These are phyloP conservation scores for Bjerkandera adusta DNA, from an alignment of 1,284 basidiomycete genomes.

Conservation along the genomic window DNA sequence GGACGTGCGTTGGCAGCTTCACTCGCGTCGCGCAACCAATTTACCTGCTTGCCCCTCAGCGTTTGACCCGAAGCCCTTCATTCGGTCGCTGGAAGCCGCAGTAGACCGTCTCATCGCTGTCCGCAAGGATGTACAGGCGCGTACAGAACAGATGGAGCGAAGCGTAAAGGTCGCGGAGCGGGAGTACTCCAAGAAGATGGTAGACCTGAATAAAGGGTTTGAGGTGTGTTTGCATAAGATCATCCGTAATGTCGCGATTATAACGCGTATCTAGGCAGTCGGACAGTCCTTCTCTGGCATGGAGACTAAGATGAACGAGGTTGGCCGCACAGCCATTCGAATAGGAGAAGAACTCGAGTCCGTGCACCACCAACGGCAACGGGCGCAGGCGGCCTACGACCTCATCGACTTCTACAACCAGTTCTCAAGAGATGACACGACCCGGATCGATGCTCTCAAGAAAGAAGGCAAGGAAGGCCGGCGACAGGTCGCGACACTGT, in stretches of 20 bases:
- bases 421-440: constrained; percentile 83
- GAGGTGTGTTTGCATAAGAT: constrained; percentile 58
- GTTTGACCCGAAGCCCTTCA: constrained; percentile 93
- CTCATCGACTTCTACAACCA: constrained; percentile 96
- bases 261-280: constrained; percentile 59
- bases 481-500: constrained; percentile 84
- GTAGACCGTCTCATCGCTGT: constrained; percentile 86
- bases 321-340: constrained; percentile 91
- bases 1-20: constrained; percentile 62
- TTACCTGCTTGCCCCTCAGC: constrained; percentile 44
- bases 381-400: constrained; percentile 93
- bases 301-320: constrained; percentile 89
- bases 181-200: constrained; percentile 93
- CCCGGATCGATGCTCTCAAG: constrained; percentile 74
- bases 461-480: constrained; percentile 89
- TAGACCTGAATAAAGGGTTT: constrained; percentile 90
- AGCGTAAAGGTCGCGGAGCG: constrained; percentile 88
- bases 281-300: constrained; percentile 82
- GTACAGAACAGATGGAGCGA: constrained; percentile 90
- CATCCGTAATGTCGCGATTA: no score
- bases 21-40: constrained; percentile 1
- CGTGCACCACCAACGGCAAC: constrained; percentile 88
- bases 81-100: constrained; percentile 87
- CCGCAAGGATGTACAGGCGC: constrained; percentile 83
- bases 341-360: constrained; percentile 98